Conservation (phyloP, 768 basidiomycete genomes). For the Agaricus blazei region DNA sequence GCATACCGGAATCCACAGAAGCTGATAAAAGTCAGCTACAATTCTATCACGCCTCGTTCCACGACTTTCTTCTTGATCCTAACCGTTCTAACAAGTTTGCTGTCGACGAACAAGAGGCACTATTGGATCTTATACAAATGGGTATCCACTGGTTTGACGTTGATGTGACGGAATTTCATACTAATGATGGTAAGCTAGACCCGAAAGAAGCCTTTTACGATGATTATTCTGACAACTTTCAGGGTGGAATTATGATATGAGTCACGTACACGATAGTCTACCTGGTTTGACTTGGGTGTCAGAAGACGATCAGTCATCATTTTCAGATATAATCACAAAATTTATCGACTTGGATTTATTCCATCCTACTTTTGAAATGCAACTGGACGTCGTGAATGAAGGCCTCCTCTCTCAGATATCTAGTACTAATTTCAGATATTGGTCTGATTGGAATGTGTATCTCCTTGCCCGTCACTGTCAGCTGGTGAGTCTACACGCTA, state of each 20-base stretch:
- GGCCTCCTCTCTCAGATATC: background rate
- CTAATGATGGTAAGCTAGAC: background rate
- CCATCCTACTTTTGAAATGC: background rate
- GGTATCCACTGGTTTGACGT: background rate
- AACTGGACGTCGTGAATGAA: background rate
- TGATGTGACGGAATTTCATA: background rate
- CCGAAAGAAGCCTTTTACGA: no score
- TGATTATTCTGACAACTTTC: background rate
- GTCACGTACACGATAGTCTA: background rate
- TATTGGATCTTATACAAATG: background rate
- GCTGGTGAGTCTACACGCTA: background rate
- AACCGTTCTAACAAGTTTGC: background rate
- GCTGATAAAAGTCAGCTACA: background rate
- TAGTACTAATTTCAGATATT: background rate
- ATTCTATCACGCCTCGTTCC: conserved; percentile 3
- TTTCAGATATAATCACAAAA: no score
- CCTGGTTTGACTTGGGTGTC: background rate
- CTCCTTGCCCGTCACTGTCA: background rate
- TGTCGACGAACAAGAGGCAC: background rate
- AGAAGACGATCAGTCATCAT: background rate
- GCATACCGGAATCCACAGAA: background rate
- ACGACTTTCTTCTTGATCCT: background rate
- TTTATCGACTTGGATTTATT: background rate
- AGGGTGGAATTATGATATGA: background rate
- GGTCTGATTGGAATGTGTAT: no score